Base-by-base conservation (phyloP, 2,329 filamentous ascomycete species). In the Aspergillus chevalieri region DNA sequence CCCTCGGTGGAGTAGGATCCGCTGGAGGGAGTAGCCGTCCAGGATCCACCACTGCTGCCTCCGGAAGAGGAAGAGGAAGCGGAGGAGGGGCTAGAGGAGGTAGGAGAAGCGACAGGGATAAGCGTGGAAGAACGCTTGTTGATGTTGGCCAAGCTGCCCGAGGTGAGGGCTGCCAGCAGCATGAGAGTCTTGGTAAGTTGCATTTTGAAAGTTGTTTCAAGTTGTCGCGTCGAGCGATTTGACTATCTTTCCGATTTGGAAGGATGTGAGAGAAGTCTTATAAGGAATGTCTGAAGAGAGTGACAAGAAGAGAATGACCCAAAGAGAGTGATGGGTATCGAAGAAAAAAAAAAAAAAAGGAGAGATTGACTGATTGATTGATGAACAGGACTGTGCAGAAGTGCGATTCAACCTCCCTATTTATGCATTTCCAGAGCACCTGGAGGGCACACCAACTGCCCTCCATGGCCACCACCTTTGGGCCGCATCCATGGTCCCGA, bases 111-210 rank as follows among this genome's bases (percentile, higher is more conserved):
- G 10, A 48, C 49, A 46, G 62, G 52, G 12, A 26, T 44, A 28
- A 28, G 21, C n/a, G 22, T 28, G 50, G 56, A 56, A 38, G 55
- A 52, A 43, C 56, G 45, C 48, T 48, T 57, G 33, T 58, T 48
- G 5, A 48, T 48, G n/a, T 50, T 56, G 44, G 62, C 59, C 10
- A 61, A 39, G 15, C 57, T 48, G 48, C 59, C 48, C 33, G 59
- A 55, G 52, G 59, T 52, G 30, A 67, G 52, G 47, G 64, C 61
- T 57, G 62, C 62, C 50, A 67, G 60, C 52, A 68, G 60, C 52
- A 64, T 43, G 36, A 65, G 47, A 50, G 63, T 59, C 50, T 61
- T 63, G 52, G 56, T 51, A 58, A 65, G 56, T 24, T 63, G 59
- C 64, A 66, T 66, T 46, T 46, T 46, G 39, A 49, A 43, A 12